Conservation (phyloP, 352 stramenopile genomes). For the Pythium chondricola region DNA sequence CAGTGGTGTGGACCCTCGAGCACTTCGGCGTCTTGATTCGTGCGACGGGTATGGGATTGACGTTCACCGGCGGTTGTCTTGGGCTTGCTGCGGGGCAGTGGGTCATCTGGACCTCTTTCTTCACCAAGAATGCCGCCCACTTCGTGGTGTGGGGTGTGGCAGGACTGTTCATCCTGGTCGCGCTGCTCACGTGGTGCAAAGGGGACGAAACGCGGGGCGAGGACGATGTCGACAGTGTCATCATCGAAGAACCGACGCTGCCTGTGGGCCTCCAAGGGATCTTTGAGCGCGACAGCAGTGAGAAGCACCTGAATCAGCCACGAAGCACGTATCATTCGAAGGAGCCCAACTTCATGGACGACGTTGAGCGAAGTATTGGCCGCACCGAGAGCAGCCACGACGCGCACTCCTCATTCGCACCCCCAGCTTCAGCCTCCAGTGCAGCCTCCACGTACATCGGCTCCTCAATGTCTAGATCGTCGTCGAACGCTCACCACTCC, state of each 20-base stretch:
- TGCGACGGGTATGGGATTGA: slow-evolving; percentile 18
- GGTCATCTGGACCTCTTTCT: slow-evolving; percentile 5
- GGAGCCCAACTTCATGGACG: not conserved
- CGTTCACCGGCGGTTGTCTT: slow-evolving; percentile 8
- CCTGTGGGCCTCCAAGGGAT: not conserved
- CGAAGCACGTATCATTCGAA: not conserved
- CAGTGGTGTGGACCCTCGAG: slow-evolving; percentile 17
- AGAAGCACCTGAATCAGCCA: slow-evolving; percentile 6
- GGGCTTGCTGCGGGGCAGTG: slow-evolving; percentile 11
- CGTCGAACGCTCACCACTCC: slow-evolving; percentile 5
- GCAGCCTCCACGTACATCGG: slow-evolving; percentile 14
- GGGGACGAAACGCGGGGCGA: slow-evolving; percentile 12
- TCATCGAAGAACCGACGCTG: not conserved
- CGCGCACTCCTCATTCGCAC: too few species aligned
- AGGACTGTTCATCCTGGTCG: slow-evolving; percentile 1
- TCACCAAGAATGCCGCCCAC: not conserved
- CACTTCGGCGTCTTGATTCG: slow-evolving; percentile 19
- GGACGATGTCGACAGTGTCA: slow-evolving; percentile 15
- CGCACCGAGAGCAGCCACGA: not conserved
- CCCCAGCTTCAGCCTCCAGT: slow-evolving; percentile 4
- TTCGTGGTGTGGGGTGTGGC: slow-evolving; percentile 14
- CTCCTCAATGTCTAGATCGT: slow-evolving; percentile 12
- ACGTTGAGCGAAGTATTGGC: too few species aligned
- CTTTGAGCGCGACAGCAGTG: slow-evolving; percentile 8
- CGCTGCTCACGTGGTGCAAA: slow-evolving; percentile 3